Base-by-base conservation (phyloP, 2,329 filamentous ascomycete species). In the Coniochaeta ligniaria region DNA sequence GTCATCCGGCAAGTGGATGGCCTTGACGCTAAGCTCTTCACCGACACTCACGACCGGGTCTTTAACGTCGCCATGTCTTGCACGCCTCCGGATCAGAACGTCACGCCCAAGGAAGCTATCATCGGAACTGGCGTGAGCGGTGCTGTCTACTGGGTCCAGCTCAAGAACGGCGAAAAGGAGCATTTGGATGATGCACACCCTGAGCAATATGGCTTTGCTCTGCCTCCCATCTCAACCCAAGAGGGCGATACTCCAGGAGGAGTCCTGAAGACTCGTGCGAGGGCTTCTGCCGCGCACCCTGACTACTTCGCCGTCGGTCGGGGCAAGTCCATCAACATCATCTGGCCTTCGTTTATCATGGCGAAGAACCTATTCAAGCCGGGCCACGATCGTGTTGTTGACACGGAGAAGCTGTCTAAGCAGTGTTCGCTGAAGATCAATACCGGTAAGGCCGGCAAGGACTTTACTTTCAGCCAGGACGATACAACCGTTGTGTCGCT, bases 401-500 rank as follows among this genome's bases (percentile, higher is more conserved):
- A 97, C 71, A 95, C 91, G 0, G 92, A 96, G 72, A 90, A 87
- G 70, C 92, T 96, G 64, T 85, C 95, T 66, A 88, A 88, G 70
- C 89, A 97, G 71, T 93, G 91, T 70, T 90, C 90, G 57, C 80
- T 98, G 65, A 96, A 93, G 76, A 96, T 99, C 75, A 92, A 94
- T 67, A 98, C 93, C 63, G 95, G 94, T 67, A 99, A 99, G 79
- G 94, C 95, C 66, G 95, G 93, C 64, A 99, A 99, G 75, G 95
- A 99, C 73, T 99, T 99, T 73, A 90, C 88, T 55, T 99, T 99
- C 76, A 97, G 94, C 74, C 93, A 96, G 73, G 95, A 99, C 73
- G 95, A 99, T 73, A 91, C 89, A 1, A 88, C 94, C 45, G 92
- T 99, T 67, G 93, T 96, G 55, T 97, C 94, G 57, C 85, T 99